These are phyloP conservation scores for Meyerozyma carpophila DNA, from an alignment of 1,139 yeast genomes.

Conservation along the genomic window DNA sequence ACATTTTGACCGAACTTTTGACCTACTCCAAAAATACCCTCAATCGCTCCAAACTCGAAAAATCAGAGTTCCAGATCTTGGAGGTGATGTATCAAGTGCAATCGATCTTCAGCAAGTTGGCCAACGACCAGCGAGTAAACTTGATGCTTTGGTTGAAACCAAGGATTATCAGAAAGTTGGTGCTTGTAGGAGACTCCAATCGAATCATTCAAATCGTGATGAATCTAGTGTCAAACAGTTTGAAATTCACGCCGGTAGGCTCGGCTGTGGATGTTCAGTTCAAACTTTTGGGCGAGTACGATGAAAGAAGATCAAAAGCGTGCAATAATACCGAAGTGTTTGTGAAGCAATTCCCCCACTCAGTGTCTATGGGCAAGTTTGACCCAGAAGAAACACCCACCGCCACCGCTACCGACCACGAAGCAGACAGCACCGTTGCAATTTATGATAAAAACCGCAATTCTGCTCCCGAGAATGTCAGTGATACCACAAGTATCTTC, in stretches of 20 bases:
- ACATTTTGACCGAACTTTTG: conserved; percentile 80
- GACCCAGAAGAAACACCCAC: neutral
- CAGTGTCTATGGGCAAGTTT: neutral
- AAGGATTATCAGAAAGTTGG: conserved; percentile 53
- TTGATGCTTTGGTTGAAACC: conserved; percentile 56
- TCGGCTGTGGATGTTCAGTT: conserved; percentile 72
- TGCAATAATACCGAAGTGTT: conserved; percentile 26
- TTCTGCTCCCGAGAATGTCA: neutral
- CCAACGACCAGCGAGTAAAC: conserved; percentile 69
- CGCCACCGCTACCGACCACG: neutral
- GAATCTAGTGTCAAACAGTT: conserved; percentile 81
- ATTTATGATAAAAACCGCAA: neutral
- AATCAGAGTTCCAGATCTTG: conserved; percentile 66
- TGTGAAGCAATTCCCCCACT: conserved; percentile 7
- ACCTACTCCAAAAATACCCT: conserved; percentile 90
- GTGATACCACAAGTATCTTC: conserved; percentile 31
- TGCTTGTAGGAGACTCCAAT: conserved; percentile 78
- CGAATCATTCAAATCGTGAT: conserved; percentile 82
- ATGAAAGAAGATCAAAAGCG: conserved; percentile 35
- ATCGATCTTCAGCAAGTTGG: conserved; percentile 83
- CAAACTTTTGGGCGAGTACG: conserved; percentile 67
- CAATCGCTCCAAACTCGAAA: conserved; percentile 78
- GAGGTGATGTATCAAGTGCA: conserved; percentile 80
- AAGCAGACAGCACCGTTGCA: neutral
- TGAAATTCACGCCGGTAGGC: conserved; percentile 84